These are phyloP conservation scores for Prunus yedoensis DNA, from an alignment of 331 rosid genomes.

Conservation along the genomic window DNA sequence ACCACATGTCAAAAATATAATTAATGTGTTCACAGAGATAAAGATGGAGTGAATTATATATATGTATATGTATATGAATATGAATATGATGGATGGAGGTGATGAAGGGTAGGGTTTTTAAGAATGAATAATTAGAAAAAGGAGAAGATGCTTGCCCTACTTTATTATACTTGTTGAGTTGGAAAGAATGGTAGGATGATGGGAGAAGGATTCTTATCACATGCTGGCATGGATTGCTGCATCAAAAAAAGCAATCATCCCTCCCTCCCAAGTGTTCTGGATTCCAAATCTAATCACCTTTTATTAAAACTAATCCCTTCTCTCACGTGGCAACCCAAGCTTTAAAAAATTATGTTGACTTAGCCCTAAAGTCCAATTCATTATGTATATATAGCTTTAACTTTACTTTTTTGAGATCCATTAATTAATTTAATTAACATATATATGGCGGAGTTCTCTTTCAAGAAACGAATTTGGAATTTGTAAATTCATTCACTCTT, in stretches of 20 bases:
- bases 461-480: background rate
- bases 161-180: constrained; percentile 25
- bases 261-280: constrained; percentile 32
- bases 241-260: constrained; percentile 32
- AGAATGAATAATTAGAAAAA: constrained; percentile 11
- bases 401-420: constrained; percentile 7
- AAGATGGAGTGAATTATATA: background rate
- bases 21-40: background rate
- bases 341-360: constrained; percentile 34
- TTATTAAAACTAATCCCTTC: constrained; percentile 13
- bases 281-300: constrained; percentile 34
- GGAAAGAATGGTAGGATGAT: constrained; percentile 34
- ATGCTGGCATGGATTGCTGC: constrained; percentile 26
- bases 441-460: background rate
- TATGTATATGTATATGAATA: too few relatives aligned
- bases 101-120: constrained; percentile 13
- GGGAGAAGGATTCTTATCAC: constrained; percentile 37
- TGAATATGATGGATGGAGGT: background rate
- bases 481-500: too few relatives aligned
- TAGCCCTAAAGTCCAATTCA: constrained; percentile 22
- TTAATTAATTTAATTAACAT: background rate
- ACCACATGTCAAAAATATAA: background rate
- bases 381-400: background rate
- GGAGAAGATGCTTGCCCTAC: constrained; percentile 37
- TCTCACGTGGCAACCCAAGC: constrained; percentile 2